Conservation (phyloP, 257 asterid species). For the Cynanchum wilfordii region DNA sequence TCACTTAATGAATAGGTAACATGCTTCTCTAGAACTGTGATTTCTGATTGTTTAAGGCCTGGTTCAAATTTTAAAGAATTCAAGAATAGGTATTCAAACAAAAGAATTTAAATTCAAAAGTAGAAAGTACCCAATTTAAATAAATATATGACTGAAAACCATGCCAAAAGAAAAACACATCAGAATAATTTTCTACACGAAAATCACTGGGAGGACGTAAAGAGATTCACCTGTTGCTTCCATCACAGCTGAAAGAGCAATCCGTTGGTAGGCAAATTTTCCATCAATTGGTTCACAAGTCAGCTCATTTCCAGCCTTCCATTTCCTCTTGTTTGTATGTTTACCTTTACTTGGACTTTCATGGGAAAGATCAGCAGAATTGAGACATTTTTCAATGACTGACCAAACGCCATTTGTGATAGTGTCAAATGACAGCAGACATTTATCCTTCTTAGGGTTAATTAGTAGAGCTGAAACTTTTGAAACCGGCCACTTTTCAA, state of each 20-base stretch:
- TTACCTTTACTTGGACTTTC: conserved; percentile 17
- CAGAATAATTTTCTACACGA: neutral
- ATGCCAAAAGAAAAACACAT: neutral
- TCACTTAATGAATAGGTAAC: conserved; percentile 50
- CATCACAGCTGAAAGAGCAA: conserved; percentile 43
- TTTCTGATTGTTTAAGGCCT: conserved; percentile 46
- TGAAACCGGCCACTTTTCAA: conserved; percentile 39
- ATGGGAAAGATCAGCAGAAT: conserved; percentile 13
- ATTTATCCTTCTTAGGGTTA: conserved; percentile 45
- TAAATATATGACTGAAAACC: neutral
- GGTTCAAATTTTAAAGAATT: conserved; percentile 25
- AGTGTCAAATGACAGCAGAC: conserved; percentile 36
- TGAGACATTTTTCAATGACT: conserved; percentile 39
- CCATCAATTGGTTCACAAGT: conserved; percentile 17
- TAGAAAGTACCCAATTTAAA: neutral
- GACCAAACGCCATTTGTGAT: conserved; percentile 65
- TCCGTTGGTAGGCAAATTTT: conserved; percentile 32
- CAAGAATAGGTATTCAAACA: conserved; percentile 1
- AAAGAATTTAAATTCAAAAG: neutral
- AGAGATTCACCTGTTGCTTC: conserved; percentile 36
- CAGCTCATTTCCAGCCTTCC: conserved; percentile 11
- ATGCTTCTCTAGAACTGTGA: conserved; percentile 53
- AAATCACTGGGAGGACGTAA: neutral
- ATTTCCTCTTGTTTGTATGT: conserved; percentile 32
- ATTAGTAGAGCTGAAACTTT: conserved; percentile 56